Conservation (phyloP, 2,329 filamentous ascomycete species). For the Cercospora sojina region DNA sequence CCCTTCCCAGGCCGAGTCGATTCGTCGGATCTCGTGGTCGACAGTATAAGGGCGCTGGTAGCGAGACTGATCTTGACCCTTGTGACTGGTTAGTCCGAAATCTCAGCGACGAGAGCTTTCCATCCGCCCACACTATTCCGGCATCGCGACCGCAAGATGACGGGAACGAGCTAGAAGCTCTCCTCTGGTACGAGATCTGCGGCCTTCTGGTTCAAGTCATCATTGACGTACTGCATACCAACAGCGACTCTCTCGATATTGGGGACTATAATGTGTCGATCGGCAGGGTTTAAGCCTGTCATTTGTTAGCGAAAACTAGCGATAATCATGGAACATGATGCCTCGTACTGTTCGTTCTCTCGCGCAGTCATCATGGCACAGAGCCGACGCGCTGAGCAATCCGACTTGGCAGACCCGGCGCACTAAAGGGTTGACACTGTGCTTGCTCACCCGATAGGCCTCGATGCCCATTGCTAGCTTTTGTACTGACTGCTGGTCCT, state of each 20-base stretch:
- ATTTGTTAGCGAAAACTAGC: not conserved
- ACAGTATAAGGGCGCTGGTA: no score
- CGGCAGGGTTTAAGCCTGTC: not conserved
- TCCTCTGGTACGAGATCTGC: not conserved
- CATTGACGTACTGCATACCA: not conserved
- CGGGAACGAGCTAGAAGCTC: not conserved
- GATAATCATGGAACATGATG: not conserved
- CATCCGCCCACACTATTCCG: not conserved
- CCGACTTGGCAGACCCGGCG: no score
- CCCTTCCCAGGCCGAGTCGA: no score
- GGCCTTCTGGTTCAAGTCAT: not conserved
- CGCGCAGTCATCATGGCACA: not conserved
- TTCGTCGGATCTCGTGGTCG: no score
- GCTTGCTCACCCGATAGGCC: no score
- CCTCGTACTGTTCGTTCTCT: not conserved
- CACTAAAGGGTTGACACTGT: no score
- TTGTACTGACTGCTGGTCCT: no score
- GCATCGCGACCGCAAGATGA: not conserved
- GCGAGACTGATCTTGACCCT: not conserved
- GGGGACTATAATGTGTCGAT: not conserved
- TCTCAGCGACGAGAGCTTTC: not conserved
- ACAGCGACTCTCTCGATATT: not conserved
- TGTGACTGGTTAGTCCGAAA: not conserved
- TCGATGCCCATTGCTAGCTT: no score
- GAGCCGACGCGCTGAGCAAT: not conserved